Evolutionary conservation across 441 rosid species (phyloP), one percentile per base, ranked within the genome.

Genomic region (Adansonia rubrostipa): DNA sequence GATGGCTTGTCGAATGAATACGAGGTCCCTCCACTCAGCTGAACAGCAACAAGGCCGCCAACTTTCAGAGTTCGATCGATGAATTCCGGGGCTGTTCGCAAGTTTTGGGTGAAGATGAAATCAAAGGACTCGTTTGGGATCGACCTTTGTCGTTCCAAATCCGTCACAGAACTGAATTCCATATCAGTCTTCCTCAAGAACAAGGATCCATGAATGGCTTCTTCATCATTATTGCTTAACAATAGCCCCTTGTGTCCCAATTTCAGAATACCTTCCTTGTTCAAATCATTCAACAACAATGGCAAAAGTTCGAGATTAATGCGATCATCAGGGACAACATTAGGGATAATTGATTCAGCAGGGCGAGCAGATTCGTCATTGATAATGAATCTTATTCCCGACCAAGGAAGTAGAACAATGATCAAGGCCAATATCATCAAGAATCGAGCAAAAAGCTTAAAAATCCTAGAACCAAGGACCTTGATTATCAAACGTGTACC

Each of bases 1-100:
- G 42, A 56, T 24, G 89, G 88, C 62, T 88, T 86, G 5, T 85
- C 71, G 77, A 86, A 85, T 53, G n/a, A 68, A 6, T 48, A 82
- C 22, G 85, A 81, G 64, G 84, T 83, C 28, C 80, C 77, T 13
- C 82, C 75, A 44, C 80, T 78, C 0, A 87, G 69, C 65, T 88
- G 87, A 44, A 87, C 62, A 17, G 79, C 88, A 9, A 78, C 82
- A 61, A 90, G 67, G 22, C 96, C 94, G 1, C 91, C 94, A 1
- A 83, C 74, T 87, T 85, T 91, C 60, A 94, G 89, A 48, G 78
- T 64, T 20, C 90, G 78, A 66, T 92, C 92, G 3, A 94, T 81
- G 85, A 94, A 90, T 19, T 85, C 81, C 3, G 73, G 74, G 6
- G 86, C 76, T 14, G 66, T 57, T 42, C 62, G 72, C 71, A 76